Percentiles rank a stretch among this genome's conserved stretches.
Evolutionary conservation across 208 protist species (phyloP).

Genomic region (Vickermania ingenoplastis): DNA sequence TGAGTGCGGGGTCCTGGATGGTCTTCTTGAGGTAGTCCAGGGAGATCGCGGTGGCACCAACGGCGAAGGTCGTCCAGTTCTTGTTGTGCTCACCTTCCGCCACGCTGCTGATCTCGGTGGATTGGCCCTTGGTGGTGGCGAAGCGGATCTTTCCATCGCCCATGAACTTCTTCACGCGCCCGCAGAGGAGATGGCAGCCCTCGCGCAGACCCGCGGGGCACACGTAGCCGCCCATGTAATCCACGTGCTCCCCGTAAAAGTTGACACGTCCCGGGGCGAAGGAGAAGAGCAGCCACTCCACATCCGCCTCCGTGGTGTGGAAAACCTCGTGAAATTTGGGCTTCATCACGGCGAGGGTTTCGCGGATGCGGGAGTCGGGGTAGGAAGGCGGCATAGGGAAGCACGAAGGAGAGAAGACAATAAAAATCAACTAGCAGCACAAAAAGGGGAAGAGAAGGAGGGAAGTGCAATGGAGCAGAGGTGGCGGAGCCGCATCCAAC

Average conservation of each 20-base stretch:
- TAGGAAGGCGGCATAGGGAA: constrained; percentile 22
- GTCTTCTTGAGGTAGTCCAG: constrained; percentile 25
- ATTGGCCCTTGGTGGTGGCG: constrained; percentile 21
- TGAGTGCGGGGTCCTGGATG: constrained; percentile 24
- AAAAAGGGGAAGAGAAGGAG: too few relatives aligned
- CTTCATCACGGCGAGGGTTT: constrained; percentile 33
- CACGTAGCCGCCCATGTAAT: constrained; percentile 71
- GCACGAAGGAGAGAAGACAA: too few relatives aligned
- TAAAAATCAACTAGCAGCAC: too few relatives aligned
- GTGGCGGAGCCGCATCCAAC: too few relatives aligned
- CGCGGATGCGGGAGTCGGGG: constrained; percentile 26
- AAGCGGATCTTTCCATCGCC: constrained; percentile 37
- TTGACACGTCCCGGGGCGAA: constrained; percentile 72
- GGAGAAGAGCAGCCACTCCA: constrained; percentile 47
- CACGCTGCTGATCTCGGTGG: constrained; percentile 23
- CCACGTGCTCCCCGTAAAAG: constrained; percentile 80
- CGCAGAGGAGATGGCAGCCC: constrained; percentile 44
- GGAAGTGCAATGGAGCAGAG: too few relatives aligned
- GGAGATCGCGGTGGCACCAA: constrained; percentile 27
- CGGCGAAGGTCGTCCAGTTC: constrained; percentile 39
- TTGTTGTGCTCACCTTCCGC: constrained; percentile 22
- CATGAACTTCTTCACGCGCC: constrained; percentile 18
- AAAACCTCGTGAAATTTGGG: constrained; percentile 46
- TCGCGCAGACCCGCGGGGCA: constrained; percentile 38
- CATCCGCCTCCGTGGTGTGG: constrained; percentile 19